A percentile compares a stretch with the other conserved stretches of the same genome.
These are phyloP conservation scores for Leucaena leucocephala DNA, from an alignment of 306 rosid genomes.

Conservation along the genomic window DNA sequence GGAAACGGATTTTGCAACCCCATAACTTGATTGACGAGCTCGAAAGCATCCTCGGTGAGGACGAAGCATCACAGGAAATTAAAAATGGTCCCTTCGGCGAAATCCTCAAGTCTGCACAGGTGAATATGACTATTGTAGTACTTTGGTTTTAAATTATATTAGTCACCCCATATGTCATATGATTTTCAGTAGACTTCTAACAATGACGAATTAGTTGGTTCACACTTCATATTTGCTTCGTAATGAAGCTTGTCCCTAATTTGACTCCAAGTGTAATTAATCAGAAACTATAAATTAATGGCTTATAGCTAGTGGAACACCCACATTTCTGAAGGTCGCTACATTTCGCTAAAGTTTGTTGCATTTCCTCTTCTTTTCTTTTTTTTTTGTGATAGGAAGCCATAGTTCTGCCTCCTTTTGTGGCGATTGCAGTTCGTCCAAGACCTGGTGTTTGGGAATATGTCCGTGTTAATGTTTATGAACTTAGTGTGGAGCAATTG, in stretches of 20 bases:
- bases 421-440: constrained; percentile 34
- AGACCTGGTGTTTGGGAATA: constrained; percentile 55
- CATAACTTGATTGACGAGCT: constrained; percentile 83
- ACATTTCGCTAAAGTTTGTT: constrained; percentile 12
- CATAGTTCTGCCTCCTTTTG: constrained; percentile 33
- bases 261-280: background rate
- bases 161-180: background rate
- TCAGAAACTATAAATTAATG: background rate
- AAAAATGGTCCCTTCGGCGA: constrained; percentile 53
- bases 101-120: constrained; percentile 58
- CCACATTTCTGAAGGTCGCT: background rate
- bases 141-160: background rate
- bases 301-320: background rate
- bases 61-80: constrained; percentile 42
- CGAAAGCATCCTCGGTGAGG: constrained; percentile 53
- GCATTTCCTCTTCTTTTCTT: background rate
- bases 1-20: constrained; percentile 90
- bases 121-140: background rate
- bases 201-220: no score
- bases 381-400: constrained; percentile 55
- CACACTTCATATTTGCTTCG: background rate
- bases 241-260: background rate
- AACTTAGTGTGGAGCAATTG: constrained; percentile 89
- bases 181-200: background rate
- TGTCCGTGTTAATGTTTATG: constrained; percentile 78